These are phyloP conservation scores for Aristolochia contorta DNA, from an alignment of 164 flowering plant species.

Conservation along the genomic window DNA sequence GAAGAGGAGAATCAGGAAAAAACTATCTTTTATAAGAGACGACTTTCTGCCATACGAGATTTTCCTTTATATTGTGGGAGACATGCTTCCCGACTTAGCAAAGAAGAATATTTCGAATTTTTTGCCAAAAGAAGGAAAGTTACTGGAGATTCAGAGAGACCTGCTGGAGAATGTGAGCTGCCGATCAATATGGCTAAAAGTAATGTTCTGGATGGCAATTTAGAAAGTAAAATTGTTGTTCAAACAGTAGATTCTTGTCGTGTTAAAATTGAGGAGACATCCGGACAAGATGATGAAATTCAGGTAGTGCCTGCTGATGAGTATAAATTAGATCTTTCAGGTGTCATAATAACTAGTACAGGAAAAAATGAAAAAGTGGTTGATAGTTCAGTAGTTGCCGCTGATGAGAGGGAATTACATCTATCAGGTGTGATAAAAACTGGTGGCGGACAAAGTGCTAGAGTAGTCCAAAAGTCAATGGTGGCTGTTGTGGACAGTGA, in stretches of 20 bases:
- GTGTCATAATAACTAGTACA: background rate
- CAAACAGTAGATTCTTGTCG: background rate
- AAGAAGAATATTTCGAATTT: constrained; percentile 14
- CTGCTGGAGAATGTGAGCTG: background rate
- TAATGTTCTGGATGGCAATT: background rate
- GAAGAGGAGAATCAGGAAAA: background rate
- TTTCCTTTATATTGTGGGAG: constrained; percentile 30
- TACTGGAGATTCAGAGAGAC: background rate
- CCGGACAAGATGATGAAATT: background rate
- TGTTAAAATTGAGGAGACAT: background rate
- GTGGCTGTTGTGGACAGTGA: no score
- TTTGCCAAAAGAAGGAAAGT: background rate
- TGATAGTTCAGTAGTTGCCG: background rate
- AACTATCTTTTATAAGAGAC: constrained; percentile 34
- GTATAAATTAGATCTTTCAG: background rate
- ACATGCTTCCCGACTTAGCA: constrained; percentile 20
- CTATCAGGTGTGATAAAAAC: no score
- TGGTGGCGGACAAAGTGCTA: no score
- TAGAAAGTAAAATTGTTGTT: background rate
- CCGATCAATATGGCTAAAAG: background rate
- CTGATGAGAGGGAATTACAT: background rate
- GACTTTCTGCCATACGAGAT: constrained; percentile 20
- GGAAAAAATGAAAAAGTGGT: constrained; percentile 1
- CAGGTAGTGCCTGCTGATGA: background rate
- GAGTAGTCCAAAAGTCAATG: no score